Base-by-base conservation (phyloP, 139 green algal species). In the Zygnema cylindricum region DNA sequence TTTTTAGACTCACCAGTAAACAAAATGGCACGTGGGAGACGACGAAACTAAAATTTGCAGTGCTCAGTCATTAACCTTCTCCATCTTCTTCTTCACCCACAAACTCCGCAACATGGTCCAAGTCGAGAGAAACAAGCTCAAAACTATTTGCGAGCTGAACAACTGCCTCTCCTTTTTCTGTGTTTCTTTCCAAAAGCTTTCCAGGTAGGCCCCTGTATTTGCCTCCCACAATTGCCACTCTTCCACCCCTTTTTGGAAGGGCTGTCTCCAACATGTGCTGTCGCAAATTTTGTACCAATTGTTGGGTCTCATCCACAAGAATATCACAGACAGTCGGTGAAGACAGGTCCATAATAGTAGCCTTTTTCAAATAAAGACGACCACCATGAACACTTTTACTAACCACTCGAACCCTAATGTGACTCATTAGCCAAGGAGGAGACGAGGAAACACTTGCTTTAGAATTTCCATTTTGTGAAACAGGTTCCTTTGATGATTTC, bases 291-390 rank as follows among this genome's bases (percentile, higher is more conserved):
- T 77, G 69, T 23, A 93, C 16, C 33, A 89, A 39, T 25, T 84
- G n/a, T 42, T 69, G 33, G 35, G 22, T 54, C 38, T 91, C 73
- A 57, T 90, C 78, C 0, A 93, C 33, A 25, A 86, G n/a, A 22
- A 84, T 82, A 1, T 88, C 81, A 32, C 82, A 77, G 0, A 88
- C 84, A 35, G 82, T 55, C 3, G 89, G 82, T 35, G 79, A 82
- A 7, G 69, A 76, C 43, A 94, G 88, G 77, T 94, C 92, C 0
- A 93, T 76, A 16, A 94, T 77, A 11, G 35, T 43, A 0, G 55
- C 92, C 55, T 94, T 94, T 77, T 93, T 93, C 43, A 94, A 82
- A 41, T 94, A 94, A 25, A 89, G 81, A 23, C 55, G 30, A 1
- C 92, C 92, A 0, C 84, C 63, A 36, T 33, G 11, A 40, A 93